phyloP scores from a whole-genome alignment of 2,329 filamentous ascomycete genomes.

The Trichophyton verrucosum region DNA sequence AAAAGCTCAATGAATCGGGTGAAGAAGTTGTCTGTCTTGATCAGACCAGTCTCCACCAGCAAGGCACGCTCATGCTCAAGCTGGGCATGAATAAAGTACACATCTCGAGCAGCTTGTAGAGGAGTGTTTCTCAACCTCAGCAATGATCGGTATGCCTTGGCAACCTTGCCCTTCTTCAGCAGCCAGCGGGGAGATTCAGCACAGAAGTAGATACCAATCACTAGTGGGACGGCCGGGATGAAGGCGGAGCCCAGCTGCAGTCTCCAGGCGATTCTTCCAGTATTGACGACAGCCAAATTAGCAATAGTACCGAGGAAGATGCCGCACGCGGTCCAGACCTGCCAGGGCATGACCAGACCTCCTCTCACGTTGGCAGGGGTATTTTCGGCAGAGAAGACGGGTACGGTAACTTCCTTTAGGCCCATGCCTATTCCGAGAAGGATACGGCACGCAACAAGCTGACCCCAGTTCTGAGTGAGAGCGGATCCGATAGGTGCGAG shows the following conservation, averaged over 20 bases:
- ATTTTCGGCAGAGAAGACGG: conserved; percentile 45
- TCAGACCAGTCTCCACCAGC: conserved; percentile 27
- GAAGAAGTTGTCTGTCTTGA: conserved; percentile 39
- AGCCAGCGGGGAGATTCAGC: conserved; percentile 56
- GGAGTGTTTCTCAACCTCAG: conserved; percentile 46
- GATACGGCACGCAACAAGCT: conserved; percentile 44
- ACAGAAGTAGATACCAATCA: conserved; percentile 48
- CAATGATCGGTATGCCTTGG: conserved; percentile 49
- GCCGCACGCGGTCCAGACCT: conserved; percentile 42
- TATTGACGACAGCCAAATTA: conserved; percentile 51
- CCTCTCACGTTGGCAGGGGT: conserved; percentile 43
- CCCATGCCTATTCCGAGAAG: conserved; percentile 53
- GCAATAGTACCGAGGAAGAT: conserved; percentile 57
- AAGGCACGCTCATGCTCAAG: conserved; percentile 21
- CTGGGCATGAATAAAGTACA: conserved; percentile 46
- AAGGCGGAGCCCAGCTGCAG: conserved; percentile 53
- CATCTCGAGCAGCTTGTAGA: conserved; percentile 47
- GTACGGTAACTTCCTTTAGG: conserved; percentile 45
- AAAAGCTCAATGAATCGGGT: conserved; percentile 24
- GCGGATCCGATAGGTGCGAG: conserved; percentile 56
- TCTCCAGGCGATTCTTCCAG: conserved; percentile 49
- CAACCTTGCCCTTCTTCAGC: conserved; percentile 53
- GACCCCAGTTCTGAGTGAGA: conserved; percentile 45
- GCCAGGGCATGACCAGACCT: conserved; percentile 45
- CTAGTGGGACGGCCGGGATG: conserved; percentile 48